Base-by-base conservation (phyloP, 2,329 filamentous ascomycete genomes). In the Sclerotinia trifoliorum region DNA sequence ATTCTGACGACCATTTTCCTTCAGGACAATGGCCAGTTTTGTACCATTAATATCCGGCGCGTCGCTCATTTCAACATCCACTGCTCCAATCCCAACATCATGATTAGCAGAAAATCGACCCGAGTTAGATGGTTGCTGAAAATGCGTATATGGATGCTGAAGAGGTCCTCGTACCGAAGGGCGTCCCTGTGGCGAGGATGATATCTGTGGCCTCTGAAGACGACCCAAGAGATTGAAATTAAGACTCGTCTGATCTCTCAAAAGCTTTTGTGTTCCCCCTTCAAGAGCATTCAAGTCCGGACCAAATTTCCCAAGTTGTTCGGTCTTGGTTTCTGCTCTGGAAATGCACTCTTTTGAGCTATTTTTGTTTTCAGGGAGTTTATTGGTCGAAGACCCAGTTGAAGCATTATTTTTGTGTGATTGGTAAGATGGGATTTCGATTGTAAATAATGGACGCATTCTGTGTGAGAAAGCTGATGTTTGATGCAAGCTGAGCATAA, bases 221-320 rank as follows among this genome's bases (percentile, higher is more conserved):
- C 60, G 46, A 3, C 13, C 26, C 15, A 39, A 26, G 5, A 62
- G 46, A 8, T 62, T 51, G 15, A 51, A 39, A 17, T 62, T 62
- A 13, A 62, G 60, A 62, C 5, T 62, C 4, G 8, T 32, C n/a
- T 62, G 60, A 51, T 62, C 60, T 15, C 26, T 39, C 3, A 62
- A 51, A 3, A 62, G 46, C 32, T 10, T 48, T 13, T 51, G 60
- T 32, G 60, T 42, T 42, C 32, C 51, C 26, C 8, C 13, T 8
- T 62, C 60, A 4, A 62, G 60, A 51, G 8, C 32, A 39, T 39
- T 13, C 17, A 62, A 35, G 1, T 51, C 32, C 7, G 60, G n/a
- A 39, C 29, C 32, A 8, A 62, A 62, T 19, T 26, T 51, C 2
- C 0, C 4, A 39, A 51, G 46, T 13, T 39, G 7, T 21, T 51